Base-by-base conservation (phyloP, 2,329 filamentous ascomycete species). In the Trichoderma brevicompactum region DNA sequence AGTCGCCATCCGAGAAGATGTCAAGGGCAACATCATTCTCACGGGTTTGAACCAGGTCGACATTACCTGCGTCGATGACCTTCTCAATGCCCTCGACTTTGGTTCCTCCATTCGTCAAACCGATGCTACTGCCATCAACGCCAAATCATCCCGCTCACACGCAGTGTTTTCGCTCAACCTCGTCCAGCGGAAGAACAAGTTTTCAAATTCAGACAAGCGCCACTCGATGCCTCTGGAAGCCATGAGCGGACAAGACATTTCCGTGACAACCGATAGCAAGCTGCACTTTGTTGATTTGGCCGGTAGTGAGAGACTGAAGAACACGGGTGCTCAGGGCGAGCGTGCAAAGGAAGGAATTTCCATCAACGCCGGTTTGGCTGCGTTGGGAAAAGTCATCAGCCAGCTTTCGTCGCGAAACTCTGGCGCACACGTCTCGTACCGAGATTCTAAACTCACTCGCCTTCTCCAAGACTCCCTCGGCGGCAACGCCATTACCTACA, bases 221-320 rank as follows among this genome's bases (percentile, higher is more conserved):
- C 87, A 91, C 70, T 98, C 95, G 0, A 88, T 96, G 69, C 93
- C 94, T 0, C 75, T 94, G 6, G 95, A 98, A 74, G 86, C 89
- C 44, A 86, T 95, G 82, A 86, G 89, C 2, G 85, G 86, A 28
- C 73, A 77, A 38, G 86, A 89, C 17, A 86, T 89, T 40, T 84
- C 84, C 55, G 85, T 98, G 48, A 97, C 93, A 0, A 91, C 95
- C 9, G 95, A 99, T 77, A 99, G 95, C 87, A 99, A 99, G 79
- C 85, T 99, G 58, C 95, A 99, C 76, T 99, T 99, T 75, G 95
- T 99, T 66, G 95, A 99, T 86, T 81, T 99, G 76, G 95, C 95
- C 59, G 95, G 95, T 69, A 98, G 95, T 75, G 95, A 99, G 80
- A 87, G 95, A 71, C 81, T 99, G 73, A 99, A 99, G 81, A 98